Evolutionary conservation across 75 land plant genomes (phyloP), one percentile per base, ranked within the genome.

Genomic region (Ceratopteris richardii): DNA sequence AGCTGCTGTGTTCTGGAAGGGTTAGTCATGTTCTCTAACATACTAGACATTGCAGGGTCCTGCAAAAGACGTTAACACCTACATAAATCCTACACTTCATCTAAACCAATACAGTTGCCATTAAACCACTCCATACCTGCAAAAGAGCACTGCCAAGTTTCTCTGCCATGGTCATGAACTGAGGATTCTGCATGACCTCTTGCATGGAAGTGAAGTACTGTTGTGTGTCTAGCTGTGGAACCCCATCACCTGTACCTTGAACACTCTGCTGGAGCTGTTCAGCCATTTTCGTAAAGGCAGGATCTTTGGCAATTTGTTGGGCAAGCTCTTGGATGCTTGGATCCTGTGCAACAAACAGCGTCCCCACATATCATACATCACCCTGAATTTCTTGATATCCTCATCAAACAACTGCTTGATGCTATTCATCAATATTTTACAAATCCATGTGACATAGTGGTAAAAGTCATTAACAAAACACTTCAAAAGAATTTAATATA

Each of bases 131-230:
- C n/a, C n/a, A n/a, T 61, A 92, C 97, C 95, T 92, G 97, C 95
- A 92, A 82, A n/a, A 92, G 61, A 44, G 95, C 86, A 67, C 53
- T 84, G 44, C 95, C 97, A 67, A 91, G 87, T 50, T 80, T 85
- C 62, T 91, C 95, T 13, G 97, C 97, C 94, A 91, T 91, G 30
- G 66, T 77, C 93, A 91, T 88, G 64, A 92, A 92, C 51, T 92
- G 87, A 61, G 97, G 95, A 47, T 92, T 88, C 54, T 92, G 95
- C 97, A 92, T 92, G 56, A 92, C 85, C 44, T 82, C 90, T 66
- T 92, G 90, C 95, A 92, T 92, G 44, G 90, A 83, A 29, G 74
- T 46, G 28, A 77, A 72, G 41, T 92, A 92, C 31, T 92, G 88
- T 23, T 80, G 76, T 12, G 87, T 60, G 70, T 88, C 95, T 67